Base-by-base conservation (phyloP, 306 rosid genomes). In the Cucumis melo region DNA sequence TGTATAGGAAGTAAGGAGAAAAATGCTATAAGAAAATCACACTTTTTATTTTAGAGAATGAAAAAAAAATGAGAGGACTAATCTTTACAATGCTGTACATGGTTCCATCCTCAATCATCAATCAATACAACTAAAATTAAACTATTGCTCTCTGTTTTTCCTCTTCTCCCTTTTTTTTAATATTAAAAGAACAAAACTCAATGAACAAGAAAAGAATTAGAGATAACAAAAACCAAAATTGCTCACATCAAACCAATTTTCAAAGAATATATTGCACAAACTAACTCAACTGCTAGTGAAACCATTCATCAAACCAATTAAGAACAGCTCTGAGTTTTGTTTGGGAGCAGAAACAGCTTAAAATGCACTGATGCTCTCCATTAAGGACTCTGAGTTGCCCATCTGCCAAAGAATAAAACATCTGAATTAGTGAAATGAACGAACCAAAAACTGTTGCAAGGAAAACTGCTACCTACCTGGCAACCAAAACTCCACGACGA, bases 351-450 rank as follows among this genome's bases (percentile, higher is more conserved):
- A 72, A 84, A 85, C 86, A 91, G 91, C 90, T 87, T 83, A 86
- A 88, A 90, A 87, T 74, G 81, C 93, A 88, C 87, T 84, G 89
- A 79, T 60, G 88, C 96, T 86, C 88, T 88, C 94, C 92, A 91
- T 82, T 87, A 41, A 75, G 76, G 80, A 83, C 81, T 86, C 80
- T 71, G 73, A 80, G 81, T 84, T 67, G 61, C 80, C 62, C 85
- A 81, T 78, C 93, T 89, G 89, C 14, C 27, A 81, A 81, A 65
- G 68, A 83, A 80, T 65, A 82, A 32, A 32, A 32, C 36, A 32
- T 2, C 36, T 57, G 12, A 38, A 23, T 56, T 39, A 65, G 50
- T 38, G 38, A 75, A 77, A 41, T 19, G 13, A 68, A 48, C 38
- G 58, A 66, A 73, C 46, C 55, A 3, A 71, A 39, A 81, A 85